Conservation (phyloP, 2,329 filamentous ascomycete species). For the Aspergillus sp. region DNA sequence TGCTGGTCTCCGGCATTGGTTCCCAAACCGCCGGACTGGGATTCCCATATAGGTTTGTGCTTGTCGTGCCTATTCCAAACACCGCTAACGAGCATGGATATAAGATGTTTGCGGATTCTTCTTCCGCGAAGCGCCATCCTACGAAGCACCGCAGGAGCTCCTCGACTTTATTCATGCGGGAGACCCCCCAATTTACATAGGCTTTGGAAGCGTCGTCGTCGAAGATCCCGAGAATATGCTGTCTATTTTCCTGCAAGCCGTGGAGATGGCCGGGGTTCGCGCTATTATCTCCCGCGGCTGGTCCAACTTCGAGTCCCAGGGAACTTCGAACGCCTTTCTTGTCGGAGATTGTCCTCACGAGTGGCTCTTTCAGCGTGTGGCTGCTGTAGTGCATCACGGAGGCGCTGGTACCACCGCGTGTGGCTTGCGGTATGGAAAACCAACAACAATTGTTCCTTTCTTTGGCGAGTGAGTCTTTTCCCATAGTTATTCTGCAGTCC, state of each 20-base stretch:
- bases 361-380: conserved; percentile 48
- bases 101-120: conserved; percentile 36
- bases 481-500: not conserved
- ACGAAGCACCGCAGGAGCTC: conserved; percentile 31
- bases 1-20: conserved; percentile 37
- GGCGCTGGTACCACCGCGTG: conserved; percentile 49
- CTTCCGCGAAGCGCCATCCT: conserved; percentile 23
- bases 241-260: conserved; percentile 37
- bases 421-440: conserved; percentile 41
- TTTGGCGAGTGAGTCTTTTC: conserved; percentile 37
- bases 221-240: conserved; percentile 38
- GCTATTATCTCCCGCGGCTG: conserved; percentile 46
- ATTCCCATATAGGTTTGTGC: conserved; percentile 25
- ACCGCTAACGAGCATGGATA: not conserved
- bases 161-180: conserved; percentile 36
- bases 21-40: conserved; percentile 35
- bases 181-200: conserved; percentile 43
- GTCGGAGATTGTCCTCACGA: conserved; percentile 47
- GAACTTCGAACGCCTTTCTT: conserved; percentile 33
- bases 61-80: too few relatives aligned
- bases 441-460: conserved; percentile 47
- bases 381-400: conserved; percentile 47
- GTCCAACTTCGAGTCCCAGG: conserved; percentile 35
- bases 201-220: conserved; percentile 47
- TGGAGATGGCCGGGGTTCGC: conserved; percentile 38